Base-by-base conservation (phyloP, 2,329 filamentous ascomycete genomes). In the Sclerotiophoma versabilis region DNA sequence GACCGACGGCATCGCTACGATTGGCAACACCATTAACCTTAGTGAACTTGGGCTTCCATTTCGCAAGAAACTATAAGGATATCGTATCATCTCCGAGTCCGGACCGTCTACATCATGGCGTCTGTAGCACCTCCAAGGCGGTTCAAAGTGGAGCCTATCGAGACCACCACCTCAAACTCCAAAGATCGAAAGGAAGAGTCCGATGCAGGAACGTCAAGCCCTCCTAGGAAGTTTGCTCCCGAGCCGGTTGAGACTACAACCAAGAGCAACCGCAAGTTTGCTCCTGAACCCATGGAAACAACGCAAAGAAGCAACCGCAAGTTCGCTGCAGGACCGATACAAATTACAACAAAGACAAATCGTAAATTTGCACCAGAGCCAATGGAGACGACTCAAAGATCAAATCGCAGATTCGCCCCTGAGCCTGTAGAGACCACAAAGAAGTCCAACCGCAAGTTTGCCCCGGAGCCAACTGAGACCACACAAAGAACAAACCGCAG, bases 241-340 rank as follows among this genome's bases (percentile, higher is more conserved):
- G 82, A 89, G 50, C 88, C 88, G 15, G 84, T 93, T 60, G 90
- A 93, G 74, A 92, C 89, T 10, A 88, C 84, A 1, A 57, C 48
- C 30, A 65, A 55, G 30, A 84, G 82, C 26, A 84, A 83, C 26
- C 68, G 71, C 20, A 85, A 85, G 64, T 91, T 91, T 75, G 81
- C 80, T 30, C 88, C 88, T 29, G 82, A 89, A 50, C 88, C 88
- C 14, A 84, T 93, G 59, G 90, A 93, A 74, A 91, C 89, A 8
- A 88, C 84, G 2, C 54, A 49, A 30, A 64, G 51, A 25, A 84
- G 83, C 23, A 84, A 83, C 26, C 83, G 85, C 43, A 86, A 59
- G 25, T 73, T 71, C 51, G 67, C 66, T 14, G 71, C 75, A 14
- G 65, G 79, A 47, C 75, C 77, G 9, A 60, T 77, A n/a, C 76